Base-by-base conservation (phyloP, 2,329 filamentous ascomycete species). In the Hymenoscyphus salicellus region DNA sequence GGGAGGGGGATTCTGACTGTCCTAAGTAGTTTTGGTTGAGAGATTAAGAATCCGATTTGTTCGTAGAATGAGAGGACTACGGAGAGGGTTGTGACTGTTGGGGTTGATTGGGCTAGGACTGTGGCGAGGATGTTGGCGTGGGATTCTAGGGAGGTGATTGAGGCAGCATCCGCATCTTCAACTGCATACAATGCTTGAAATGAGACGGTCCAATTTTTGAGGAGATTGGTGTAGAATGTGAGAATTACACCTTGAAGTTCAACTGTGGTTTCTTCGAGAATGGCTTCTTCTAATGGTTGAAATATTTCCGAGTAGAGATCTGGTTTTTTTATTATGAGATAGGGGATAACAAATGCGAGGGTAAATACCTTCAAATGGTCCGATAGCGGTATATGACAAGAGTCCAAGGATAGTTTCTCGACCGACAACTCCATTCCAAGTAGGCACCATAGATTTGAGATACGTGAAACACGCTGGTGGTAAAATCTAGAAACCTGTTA, bases 11-110 rank as follows among this genome's bases (percentile, higher is more conserved):
- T 86, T 28, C 86, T 85, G 49, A 92, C 81, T 65, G 81, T 80
- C 10, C 78, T 77, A 58, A 84, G 82, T 10, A 86, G 76, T 1
- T 76, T 70, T 55, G 78, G 78, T 55, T 87, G 78, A 2, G 83
- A 82, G 64, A 87, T 82, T 26, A 90, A 77, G 23, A 80, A 78
- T 4, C 86, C 83, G 5, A 86, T 81, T 61, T 84, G 79, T 67
- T 89, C 85, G 75, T 90, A 91, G 77, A 94, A 93, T 73, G 88
- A 86, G 38, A 91, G 82, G 17, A 93, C 80, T 23, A 82, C 78
- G 6, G 86, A 85, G 43, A 83, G 77, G 1, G 83, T 81, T 1
- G 78, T 67, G 30, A 77, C 71, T 46, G 72, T 77, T n/a, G 63
- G 64, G 74, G 78, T 77, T 60, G 81, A 81, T 76, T 91, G 88